These are phyloP conservation scores for Kalmanozyma brasiliensis DNA, from an alignment of 1,284 basidiomycete species.

Conservation along the genomic window DNA sequence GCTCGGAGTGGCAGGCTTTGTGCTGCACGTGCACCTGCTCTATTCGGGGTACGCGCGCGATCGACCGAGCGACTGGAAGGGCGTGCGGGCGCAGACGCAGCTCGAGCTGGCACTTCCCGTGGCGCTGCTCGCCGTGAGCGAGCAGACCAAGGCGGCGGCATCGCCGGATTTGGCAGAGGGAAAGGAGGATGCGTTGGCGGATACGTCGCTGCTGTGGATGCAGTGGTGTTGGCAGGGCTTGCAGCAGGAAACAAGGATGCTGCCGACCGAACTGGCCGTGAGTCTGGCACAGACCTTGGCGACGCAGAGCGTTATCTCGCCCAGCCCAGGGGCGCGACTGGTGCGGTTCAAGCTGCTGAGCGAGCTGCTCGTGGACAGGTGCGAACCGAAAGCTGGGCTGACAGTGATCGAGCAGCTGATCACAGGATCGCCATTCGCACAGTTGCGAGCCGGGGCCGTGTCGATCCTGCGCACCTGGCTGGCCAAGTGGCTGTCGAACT, in stretches of 20 bases:
- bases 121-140: slow-evolving; percentile 25
- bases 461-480: slow-evolving; percentile 23
- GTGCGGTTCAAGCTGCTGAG: slow-evolving; percentile 45
- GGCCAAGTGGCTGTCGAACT: neutral
- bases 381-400: slow-evolving; percentile 16
- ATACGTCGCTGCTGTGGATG: slow-evolving; percentile 46
- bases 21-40: slow-evolving; percentile 35
- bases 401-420: slow-evolving; percentile 38
- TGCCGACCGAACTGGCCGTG: slow-evolving; percentile 25
- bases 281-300: slow-evolving; percentile 49
- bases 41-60: slow-evolving; percentile 37
- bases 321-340: slow-evolving; percentile 34
- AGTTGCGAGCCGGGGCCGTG: slow-evolving; percentile 41
- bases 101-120: slow-evolving; percentile 42
- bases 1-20: slow-evolving; percentile 33
- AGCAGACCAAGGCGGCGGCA: slow-evolving; percentile 42
- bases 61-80: slow-evolving; percentile 36
- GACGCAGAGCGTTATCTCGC: slow-evolving; percentile 52
- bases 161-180: slow-evolving; percentile 30
- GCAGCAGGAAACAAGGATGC: slow-evolving; percentile 12
- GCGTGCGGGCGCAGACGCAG: slow-evolving; percentile 27
- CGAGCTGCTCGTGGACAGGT: slow-evolving; percentile 18
- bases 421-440: slow-evolving; percentile 48
- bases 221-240: slow-evolving; percentile 35
- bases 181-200: slow-evolving; percentile 36